Percentiles rank a stretch among this genome's conserved stretches.
Conservation (phyloP, 768 basidiomycete genomes). For the Leccinum ochraceum region DNA sequence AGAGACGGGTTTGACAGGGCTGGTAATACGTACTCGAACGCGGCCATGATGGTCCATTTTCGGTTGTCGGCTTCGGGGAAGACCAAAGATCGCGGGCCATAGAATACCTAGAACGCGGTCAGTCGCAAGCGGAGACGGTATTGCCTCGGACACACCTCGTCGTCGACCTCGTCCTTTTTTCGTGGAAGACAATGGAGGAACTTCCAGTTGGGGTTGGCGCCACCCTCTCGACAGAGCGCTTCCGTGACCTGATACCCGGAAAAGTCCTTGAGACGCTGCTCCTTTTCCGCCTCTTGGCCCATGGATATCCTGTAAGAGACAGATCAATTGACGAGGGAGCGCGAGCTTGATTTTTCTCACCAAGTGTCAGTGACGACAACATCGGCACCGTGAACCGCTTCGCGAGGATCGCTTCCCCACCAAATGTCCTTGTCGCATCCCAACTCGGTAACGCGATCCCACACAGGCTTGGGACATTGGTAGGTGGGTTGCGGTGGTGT, state of each 20-base stretch:
- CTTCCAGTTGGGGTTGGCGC: constrained; percentile 85
- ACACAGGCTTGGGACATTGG: constrained; percentile 70
- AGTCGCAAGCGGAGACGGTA: neutral
- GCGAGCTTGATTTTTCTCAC: constrained; percentile 40
- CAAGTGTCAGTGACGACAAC: constrained; percentile 98
- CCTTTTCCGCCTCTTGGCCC: constrained; percentile 97
- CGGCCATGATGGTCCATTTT: constrained; percentile 95
- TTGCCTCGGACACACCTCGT: constrained; percentile 59
- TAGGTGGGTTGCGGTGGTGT: constrained; percentile 65
- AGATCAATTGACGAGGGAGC: neutral
- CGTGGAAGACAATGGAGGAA: constrained; percentile 97
- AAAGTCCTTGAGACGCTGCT: constrained; percentile 82
- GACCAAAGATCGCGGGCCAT: constrained; percentile 86
- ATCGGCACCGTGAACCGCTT: constrained; percentile 88
- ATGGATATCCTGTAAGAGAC: constrained; percentile 81
- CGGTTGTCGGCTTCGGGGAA: constrained; percentile 97
- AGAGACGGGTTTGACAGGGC: neutral
- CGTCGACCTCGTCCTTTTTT: constrained; percentile 92
- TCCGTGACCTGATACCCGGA: constrained; percentile 94
- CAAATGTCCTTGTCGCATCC: constrained; percentile 70
- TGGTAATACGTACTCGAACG: constrained; percentile 70
- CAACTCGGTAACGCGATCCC: constrained; percentile 77
- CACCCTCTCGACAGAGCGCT: constrained; percentile 73
- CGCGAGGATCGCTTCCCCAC: constrained; percentile 78
- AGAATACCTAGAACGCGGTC: constrained; percentile 67